A percentile compares a stretch with the other conserved stretches of the same genome.
Conservation (phyloP, 257 asterid genomes). For the Fraxinus anomala region DNA sequence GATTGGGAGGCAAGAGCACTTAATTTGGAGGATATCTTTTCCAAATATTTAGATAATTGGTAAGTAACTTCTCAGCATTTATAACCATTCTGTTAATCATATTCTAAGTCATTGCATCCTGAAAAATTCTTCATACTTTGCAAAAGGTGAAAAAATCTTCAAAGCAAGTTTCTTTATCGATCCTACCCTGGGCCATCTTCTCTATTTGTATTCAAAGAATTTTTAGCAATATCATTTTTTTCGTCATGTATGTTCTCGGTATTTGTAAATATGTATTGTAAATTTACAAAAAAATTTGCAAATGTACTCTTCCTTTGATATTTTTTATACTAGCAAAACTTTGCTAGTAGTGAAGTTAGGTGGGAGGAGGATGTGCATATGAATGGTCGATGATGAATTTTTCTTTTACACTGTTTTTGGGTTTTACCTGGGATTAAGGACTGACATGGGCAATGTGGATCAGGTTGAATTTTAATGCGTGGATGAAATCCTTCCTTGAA, state of each 20-base stretch:
- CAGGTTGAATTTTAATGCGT: background rate
- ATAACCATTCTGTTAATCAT: background rate
- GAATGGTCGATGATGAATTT: background rate
- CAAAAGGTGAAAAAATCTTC: background rate
- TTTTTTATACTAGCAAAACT: no score
- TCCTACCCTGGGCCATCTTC: background rate
- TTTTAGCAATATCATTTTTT: background rate
- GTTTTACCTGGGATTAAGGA: background rate
- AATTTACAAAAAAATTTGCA: no score
- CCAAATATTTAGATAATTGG: slow-evolving; percentile 55
- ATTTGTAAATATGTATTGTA: background rate
- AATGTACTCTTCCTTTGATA: no score
- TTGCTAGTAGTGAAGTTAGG: background rate
- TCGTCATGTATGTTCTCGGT: background rate
- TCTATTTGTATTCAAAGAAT: no score
- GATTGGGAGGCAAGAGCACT: slow-evolving; percentile 63
- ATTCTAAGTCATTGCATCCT: background rate
- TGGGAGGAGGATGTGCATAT: background rate
- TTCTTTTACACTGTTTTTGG: background rate
- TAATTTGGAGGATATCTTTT: slow-evolving; percentile 62
- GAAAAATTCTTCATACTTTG: background rate
- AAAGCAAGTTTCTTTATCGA: background rate
- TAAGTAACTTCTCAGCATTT: slow-evolving; percentile 25
- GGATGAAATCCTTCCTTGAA: background rate
- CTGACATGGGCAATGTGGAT: background rate